Base-by-base conservation (phyloP, 306 rosid genomes). In the Malus fusca region DNA sequence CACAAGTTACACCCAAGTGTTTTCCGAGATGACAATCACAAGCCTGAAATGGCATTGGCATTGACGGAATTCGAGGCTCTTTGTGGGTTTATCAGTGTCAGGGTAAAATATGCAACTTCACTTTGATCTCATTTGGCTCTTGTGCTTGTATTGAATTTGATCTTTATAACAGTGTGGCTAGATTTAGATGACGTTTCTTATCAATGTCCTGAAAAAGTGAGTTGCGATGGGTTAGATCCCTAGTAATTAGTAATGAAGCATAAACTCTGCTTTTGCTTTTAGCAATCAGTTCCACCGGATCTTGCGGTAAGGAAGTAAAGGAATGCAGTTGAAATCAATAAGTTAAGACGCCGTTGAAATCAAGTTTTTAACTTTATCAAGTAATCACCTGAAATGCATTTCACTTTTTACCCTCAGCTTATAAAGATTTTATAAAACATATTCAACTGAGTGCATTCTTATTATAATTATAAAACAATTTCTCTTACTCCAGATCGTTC, bases 41-140 rank as follows among this genome's bases (percentile, higher is more conserved):
- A 83, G 70, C 87, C 87, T 31, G 87, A 83, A 73, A 80, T 83
- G 87, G 87, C 84, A 40, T 19, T 83, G 62, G 87, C 87, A 53
- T 48, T 83, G 46, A 83, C 87, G 11, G 81, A 78, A 66, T 83
- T 83, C 21, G 84, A 83, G 72, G 87, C 87, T 6, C 84, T 83
- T 18, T 83, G 84, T 28, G 87, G 87, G 31, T 83, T 83, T 52
- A 79, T 80, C 31, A 79, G 87, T 63, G 66, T 77, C 48, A 73
- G 80, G 87, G 87, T 83, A 48, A 43, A 59, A 59, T 28, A 2
- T 11, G 51, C 17, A 26, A 53, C 59, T 23, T 46, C n/a, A 0
- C 28, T 62, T n/a, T 3, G 18, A 31, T 22, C 10, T 21, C 35
- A 21, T 56, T 68, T 19, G 11, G 30, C 18, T 10, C 2, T 4